Conservation (phyloP, 108 stramenopile species). For the Cyclostephanos invisitatus region DNA sequence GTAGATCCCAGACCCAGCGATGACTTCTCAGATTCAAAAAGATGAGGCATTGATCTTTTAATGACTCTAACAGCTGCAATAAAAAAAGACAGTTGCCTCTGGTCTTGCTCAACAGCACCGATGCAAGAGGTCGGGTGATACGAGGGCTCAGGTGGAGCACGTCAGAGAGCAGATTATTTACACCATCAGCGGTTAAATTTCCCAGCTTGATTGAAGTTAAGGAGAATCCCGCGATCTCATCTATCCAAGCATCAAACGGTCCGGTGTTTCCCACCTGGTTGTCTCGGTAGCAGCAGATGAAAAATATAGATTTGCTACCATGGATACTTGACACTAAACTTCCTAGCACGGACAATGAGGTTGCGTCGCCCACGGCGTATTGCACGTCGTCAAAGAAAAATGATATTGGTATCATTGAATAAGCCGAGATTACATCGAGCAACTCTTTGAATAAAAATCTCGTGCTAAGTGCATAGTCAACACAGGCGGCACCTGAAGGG, state of each 20-base stretch:
- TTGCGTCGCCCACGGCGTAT: conserved; percentile 22
- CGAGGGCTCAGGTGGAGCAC: conserved; percentile 27
- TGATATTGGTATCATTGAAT: conserved; percentile 12
- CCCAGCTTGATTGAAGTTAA: conserved; percentile 21
- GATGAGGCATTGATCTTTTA: conserved; percentile 10
- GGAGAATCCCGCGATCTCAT: not conserved
- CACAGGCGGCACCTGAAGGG: not conserved
- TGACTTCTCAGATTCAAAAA: conserved; percentile 10
- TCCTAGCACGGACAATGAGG: conserved; percentile 15
- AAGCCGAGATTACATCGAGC: conserved; percentile 1
- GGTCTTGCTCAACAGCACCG: conserved; percentile 16
- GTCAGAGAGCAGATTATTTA: conserved; percentile 31
- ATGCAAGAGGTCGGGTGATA: conserved; percentile 32
- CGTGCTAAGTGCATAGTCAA: conserved; percentile 20
- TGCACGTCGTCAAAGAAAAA: conserved; percentile 26
- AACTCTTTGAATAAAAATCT: conserved; percentile 16
- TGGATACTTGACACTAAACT: conserved; percentile 15
- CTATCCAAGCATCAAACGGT: conserved; percentile 1
- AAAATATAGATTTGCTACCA: conserved; percentile 9
- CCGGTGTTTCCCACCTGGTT: conserved; percentile 6
- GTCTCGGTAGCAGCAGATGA: conserved; percentile 31
- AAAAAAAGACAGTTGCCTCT: conserved; percentile 24
- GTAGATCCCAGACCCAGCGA: conserved; percentile 35
- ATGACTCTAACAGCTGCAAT: conserved; percentile 20
- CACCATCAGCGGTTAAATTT: conserved; percentile 17